Evolutionary conservation across 2,329 filamentous ascomycete species (phyloP), one percentile per base, ranked within the genome.

Genomic region (Talaromyces sp.): DNA sequence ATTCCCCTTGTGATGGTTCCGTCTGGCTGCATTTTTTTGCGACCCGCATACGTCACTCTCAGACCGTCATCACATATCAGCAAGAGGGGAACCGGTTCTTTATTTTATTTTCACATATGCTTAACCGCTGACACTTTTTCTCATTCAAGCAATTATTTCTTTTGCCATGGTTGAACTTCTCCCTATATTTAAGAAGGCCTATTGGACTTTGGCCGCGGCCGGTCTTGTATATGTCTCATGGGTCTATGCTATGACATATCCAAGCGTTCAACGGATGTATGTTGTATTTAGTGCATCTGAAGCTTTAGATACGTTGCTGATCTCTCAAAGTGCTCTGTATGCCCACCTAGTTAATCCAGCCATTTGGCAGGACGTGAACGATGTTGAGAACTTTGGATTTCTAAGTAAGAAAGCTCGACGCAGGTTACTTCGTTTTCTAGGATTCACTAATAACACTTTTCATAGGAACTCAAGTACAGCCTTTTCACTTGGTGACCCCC

Each of bases 341-440:
- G 87, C 89, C 29, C 89, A 98, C 75, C 89, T 89, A 63, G 73
- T 96, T 66, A 88, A 91, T 64, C 88, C 87, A 2, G 80, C 84
- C 3, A 85, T 83, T 72, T 92, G 86, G 84, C 81, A 88, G 65
- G 85, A 96, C 70, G 73, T 93, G 50, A 85, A 91, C 63, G 81
- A 86, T 62, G 90, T 92, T 0, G 89, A 96, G 71, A 83, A 84
- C 65, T 96, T 91, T 81, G 93, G 93, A 0, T 97, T 96, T 74
- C 86, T 90, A 58, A 89, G 90, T 93, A 74, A 70, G 82, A 46
- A 21, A n/a, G 21, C 52, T 62, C 8, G 31, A 21, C 31, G n/a
- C 19, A 38, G 24, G 4, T 38, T 8, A 38, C n/a, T 38, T 27
- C 13, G 11, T 59, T 27, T 41, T 26, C 29, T 17, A 21, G 4